phyloP scores from a whole-genome alignment of 2,329 filamentous ascomycete species.

The Pyricularia grisea region DNA sequence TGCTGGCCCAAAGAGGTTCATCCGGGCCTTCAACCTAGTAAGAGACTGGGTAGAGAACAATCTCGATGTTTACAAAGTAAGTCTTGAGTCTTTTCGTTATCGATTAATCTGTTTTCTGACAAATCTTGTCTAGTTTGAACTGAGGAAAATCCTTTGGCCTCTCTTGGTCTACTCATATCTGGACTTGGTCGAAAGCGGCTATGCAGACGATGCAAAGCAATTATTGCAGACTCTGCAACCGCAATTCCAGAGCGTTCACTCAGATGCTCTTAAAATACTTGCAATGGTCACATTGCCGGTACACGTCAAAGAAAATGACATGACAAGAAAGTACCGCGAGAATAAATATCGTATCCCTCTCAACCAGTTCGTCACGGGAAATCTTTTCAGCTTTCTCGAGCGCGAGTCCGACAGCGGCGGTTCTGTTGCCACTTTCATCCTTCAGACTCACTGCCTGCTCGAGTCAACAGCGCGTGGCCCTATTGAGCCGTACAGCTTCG shows the following conservation, averaged over 20 bases:
- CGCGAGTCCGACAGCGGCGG: conserved; percentile 77
- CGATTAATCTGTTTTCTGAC: conserved; percentile 9
- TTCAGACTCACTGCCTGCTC: conserved; percentile 51
- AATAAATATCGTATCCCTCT: conserved; percentile 87
- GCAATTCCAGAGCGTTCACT: conserved; percentile 68
- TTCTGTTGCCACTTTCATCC: conserved; percentile 63
- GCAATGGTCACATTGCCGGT: conserved; percentile 64
- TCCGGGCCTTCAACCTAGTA: conserved; percentile 63
- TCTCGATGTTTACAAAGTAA: conserved; percentile 85
- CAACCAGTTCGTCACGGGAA: conserved; percentile 75
- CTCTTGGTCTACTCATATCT: conserved; percentile 90
- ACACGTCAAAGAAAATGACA: conserved; percentile 67
- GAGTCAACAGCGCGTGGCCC: conserved; percentile 51
- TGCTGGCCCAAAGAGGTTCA: conserved; percentile 66
- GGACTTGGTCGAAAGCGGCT: conserved; percentile 64
- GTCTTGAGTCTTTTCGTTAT: conserved; percentile 7
- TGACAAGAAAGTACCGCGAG: conserved; percentile 71
- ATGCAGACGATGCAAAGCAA: conserved; percentile 59
- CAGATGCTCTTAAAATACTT: conserved; percentile 71
- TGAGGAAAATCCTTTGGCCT: conserved; percentile 83
- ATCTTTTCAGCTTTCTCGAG: conserved; percentile 81
- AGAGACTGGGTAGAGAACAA: conserved; percentile 84
- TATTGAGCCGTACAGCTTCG: conserved; percentile 54
- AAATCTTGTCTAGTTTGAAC: conserved; percentile 54
- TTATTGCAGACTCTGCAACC: conserved; percentile 62